A percentile compares a stretch with the other conserved stretches of the same genome.
phyloP scores from a whole-genome alignment of 305 asterid species.

The Coffea humblotiana region DNA sequence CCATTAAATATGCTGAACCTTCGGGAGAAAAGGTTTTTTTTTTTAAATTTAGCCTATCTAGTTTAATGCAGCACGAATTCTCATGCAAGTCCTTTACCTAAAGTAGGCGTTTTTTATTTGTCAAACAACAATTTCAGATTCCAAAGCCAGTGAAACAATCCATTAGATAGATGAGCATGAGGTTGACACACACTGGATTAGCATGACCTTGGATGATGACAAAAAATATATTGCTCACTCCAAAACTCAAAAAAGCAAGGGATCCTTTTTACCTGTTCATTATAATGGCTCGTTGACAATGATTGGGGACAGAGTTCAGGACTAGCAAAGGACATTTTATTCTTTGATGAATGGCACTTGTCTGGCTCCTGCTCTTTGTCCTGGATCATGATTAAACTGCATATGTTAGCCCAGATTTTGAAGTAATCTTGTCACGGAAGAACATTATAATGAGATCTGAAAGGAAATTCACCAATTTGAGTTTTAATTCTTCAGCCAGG shows the following conservation, averaged over 20 bases:
- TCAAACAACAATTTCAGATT: not conserved
- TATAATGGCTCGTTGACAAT: constrained; percentile 26
- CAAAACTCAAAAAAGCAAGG: not conserved
- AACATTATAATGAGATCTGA: not conserved
- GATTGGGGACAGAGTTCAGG: constrained; percentile 31
- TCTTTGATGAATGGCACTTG: constrained; percentile 27
- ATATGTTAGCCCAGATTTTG: constrained; percentile 10
- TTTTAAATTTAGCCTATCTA: not conserved
- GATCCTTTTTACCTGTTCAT: constrained; percentile 41
- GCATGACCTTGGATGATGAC: not conserved
- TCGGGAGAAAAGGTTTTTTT: not conserved
- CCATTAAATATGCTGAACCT: not conserved
- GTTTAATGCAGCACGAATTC: not conserved
- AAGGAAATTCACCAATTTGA: constrained; percentile 45
- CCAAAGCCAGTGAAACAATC: not conserved
- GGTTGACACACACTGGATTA: not conserved
- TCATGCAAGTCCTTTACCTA: not conserved
- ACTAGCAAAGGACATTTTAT: constrained; percentile 21
- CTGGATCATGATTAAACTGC: constrained; percentile 38
- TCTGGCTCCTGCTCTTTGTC: constrained; percentile 36
- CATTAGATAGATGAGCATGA: not conserved
- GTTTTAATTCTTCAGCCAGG: constrained; percentile 31
- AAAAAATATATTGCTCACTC: not conserved
- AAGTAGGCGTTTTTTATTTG: not conserved
- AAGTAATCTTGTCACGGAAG: not conserved